Evolutionary conservation across 2,329 filamentous ascomycete genomes (phyloP), one percentile per base, ranked within the genome.

Genomic region (Apiospora arundinis): DNA sequence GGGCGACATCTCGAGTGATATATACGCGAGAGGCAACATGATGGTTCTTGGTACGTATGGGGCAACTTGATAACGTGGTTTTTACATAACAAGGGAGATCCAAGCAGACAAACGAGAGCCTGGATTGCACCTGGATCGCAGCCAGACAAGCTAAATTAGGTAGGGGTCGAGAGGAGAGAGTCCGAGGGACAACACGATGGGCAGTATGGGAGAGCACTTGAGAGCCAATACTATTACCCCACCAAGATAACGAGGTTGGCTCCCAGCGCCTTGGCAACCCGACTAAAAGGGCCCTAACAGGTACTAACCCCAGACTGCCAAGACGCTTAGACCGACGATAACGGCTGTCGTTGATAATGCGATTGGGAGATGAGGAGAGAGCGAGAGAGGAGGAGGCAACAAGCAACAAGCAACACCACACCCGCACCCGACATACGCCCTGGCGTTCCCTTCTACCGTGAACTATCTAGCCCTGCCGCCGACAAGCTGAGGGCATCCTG

Each of bases 231-330:
- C 56, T 40, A 63, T 2, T 40, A 14, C 56, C 56, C 56, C 56
- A 63, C 56, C 56, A 32, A 63, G 56, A 63, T 63, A 63, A 63
- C 56, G 56, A 63, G 32, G 56, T 63, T 63, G 32, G 56, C 56
- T 12, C 56, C 11, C 56, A 63, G 56, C 56, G 16, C 28, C 56
- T 63, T 63, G 56, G 56, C 56, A 40, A 37, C 32, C 28, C 18
- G 18, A 40, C 56, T 63, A 40, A 63, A 63, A 32, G 18, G 56
- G 56, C 28, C 16, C 18, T 37, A 63, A 40, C 32, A 18, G 32
- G 56, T 37, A 14, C 32, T 21, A 63, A 63, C 56, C 56, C 56
- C 56, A 63, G 56, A 63, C 56, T 63, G 56, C 56, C 56, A 63
- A 63, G 56, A 40, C 56, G 56, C 56, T 63, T 63, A 63, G 32